phyloP scores from a whole-genome alignment of 495 filamentous ascomycete species.

The Hypoxylon lienhwacheense region DNA sequence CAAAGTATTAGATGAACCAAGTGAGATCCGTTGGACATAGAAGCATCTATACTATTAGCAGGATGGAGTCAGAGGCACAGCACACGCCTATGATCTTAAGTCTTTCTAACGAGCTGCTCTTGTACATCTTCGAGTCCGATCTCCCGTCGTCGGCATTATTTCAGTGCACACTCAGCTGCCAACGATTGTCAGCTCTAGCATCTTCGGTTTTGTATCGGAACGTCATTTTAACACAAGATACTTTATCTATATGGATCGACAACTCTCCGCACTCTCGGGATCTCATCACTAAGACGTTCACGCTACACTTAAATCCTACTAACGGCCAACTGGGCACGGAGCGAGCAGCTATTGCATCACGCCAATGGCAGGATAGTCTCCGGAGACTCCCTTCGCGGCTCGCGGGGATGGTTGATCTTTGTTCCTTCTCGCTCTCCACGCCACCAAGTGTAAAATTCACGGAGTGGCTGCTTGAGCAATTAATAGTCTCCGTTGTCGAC shows the following conservation, averaged over 20 bases:
- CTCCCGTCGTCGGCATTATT: neutral
- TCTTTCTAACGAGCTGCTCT: slow-evolving; percentile 6
- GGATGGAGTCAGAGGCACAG: neutral
- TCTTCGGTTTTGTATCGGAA: slow-evolving; percentile 1
- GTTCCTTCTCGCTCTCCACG: neutral
- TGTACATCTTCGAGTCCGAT: neutral
- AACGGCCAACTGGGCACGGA: neutral
- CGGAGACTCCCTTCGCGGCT: neutral
- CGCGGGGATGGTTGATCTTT: neutral
- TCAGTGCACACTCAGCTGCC: slow-evolving; percentile 2
- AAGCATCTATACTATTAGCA: neutral
- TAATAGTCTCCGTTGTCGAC: neutral
- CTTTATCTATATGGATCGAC: neutral
- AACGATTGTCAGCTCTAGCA: slow-evolving; percentile 1
- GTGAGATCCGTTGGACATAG: too few relatives aligned
- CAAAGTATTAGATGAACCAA: too few relatives aligned
- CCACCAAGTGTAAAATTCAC: neutral
- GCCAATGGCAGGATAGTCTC: neutral
- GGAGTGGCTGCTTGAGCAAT: neutral
- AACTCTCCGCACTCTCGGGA: neutral
- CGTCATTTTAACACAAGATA: neutral
- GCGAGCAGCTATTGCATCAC: neutral
- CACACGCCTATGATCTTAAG: neutral
- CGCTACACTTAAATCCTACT: neutral
- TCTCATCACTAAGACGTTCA: neutral